Percentiles rank a stretch among this genome's conserved stretches.
These are phyloP conservation scores for Larix kaempferi DNA, from an alignment of 75 land plant genomes.

Conservation along the genomic window DNA sequence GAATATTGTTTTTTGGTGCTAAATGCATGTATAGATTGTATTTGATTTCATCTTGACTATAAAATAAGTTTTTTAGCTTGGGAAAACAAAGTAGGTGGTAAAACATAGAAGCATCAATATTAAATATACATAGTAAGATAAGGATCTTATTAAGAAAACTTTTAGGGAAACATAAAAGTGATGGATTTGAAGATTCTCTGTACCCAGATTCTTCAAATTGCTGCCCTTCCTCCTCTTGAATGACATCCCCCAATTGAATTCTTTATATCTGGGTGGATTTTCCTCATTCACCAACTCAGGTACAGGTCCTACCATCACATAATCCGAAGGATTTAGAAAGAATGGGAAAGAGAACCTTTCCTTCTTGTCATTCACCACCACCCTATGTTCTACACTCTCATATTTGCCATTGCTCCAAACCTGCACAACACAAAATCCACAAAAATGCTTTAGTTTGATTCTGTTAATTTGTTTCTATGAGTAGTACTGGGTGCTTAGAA, in stretches of 20 bases:
- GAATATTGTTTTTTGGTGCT: too few species aligned
- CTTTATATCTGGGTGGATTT: conserved; percentile 54
- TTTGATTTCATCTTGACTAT: too few species aligned
- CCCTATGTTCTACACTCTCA: conserved; percentile 82
- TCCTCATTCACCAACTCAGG: conserved; percentile 36
- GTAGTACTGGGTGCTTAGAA: too few species aligned
- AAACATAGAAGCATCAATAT: too few species aligned
- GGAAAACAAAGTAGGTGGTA: too few species aligned
- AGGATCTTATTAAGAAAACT: too few species aligned
- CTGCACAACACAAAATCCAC: conserved; percentile 22
- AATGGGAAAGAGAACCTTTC: conserved; percentile 69
- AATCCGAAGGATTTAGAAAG: conserved; percentile 63
- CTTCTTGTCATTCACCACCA: conserved; percentile 60
- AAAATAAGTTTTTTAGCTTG: too few species aligned
- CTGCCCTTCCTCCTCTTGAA: conserved; percentile 42
- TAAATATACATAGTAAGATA: too few species aligned
- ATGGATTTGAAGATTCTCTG: conserved; percentile 70
- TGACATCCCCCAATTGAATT: conserved; percentile 69
- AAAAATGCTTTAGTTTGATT: not conserved
- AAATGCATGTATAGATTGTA: too few species aligned
- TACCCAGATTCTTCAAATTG: conserved; percentile 63
- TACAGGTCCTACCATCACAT: conserved; percentile 49
- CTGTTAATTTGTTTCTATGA: too few species aligned
- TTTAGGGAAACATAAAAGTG: conserved; percentile 31
- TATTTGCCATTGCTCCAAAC: conserved; percentile 87